These are phyloP conservation scores for Persicaria tinctoria DNA, from an alignment of 148 eudicot genomes.

Conservation along the genomic window DNA sequence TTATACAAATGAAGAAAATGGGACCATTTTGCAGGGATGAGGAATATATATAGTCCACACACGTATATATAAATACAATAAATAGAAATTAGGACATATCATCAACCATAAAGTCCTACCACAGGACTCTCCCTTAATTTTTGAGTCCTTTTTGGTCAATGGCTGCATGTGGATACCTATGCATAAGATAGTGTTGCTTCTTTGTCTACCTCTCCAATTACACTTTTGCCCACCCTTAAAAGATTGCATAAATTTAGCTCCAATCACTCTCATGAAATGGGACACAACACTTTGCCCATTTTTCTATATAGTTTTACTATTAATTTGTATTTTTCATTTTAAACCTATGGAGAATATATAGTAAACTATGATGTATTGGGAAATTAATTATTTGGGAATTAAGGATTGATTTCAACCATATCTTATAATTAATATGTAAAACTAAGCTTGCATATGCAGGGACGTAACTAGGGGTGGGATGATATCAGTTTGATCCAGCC, in stretches of 20 bases:
- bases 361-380: too few species aligned
- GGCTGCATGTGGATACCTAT: background rate
- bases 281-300: too few species aligned
- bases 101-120: constrained; percentile 6
- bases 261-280: too few species aligned
- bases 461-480: too few species aligned
- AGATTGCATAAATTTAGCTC: background rate
- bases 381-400: too few species aligned
- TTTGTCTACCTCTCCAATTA: background rate
- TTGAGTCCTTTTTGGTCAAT: constrained; percentile 4
- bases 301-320: too few species aligned
- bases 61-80: background rate
- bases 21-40: background rate
- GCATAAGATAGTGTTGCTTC: background rate
- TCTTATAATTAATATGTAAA: too few species aligned
- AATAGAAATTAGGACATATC: constrained; percentile 7
- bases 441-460: background rate
- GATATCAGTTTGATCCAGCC: too few species aligned
- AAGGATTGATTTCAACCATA: too few species aligned
- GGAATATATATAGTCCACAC: background rate
- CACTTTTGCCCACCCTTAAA: background rate
- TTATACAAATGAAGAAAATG: background rate
- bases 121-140: background rate
- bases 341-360: too few species aligned
- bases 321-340: too few species aligned